Evolutionary conservation across 2,329 filamentous ascomycete genomes (phyloP).

Genomic region (Ascochyta lentis): DNA sequence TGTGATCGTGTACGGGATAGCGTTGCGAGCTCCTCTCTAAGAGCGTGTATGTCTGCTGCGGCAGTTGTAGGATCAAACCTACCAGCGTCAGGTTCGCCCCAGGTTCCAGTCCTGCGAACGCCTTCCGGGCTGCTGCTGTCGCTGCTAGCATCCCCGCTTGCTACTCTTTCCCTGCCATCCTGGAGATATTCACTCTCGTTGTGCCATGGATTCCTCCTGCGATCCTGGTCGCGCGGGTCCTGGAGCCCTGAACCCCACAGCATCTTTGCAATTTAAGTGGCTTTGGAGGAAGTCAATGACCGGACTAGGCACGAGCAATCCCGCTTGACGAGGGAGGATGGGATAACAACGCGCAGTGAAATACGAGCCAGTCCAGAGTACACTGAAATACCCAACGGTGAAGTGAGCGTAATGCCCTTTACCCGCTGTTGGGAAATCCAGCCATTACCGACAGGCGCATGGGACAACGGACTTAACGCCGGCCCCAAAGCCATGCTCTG

Average conservation of each 20-base stretch:
- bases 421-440: background rate
- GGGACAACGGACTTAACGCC: constrained; percentile 14
- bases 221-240: constrained; percentile 30
- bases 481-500: constrained; percentile 8
- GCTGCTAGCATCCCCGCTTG: constrained; percentile 22
- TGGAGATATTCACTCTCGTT: constrained; percentile 34
- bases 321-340: background rate
- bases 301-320: background rate
- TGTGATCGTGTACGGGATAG: constrained; percentile 55
- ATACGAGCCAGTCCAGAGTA: background rate
- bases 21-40: constrained; percentile 62
- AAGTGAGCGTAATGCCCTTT: background rate
- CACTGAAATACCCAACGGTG: background rate
- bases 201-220: constrained; percentile 45
- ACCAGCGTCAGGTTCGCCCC: constrained; percentile 68
- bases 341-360: background rate
- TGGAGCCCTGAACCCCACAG: constrained; percentile 33
- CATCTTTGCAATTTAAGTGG: constrained; percentile 10
- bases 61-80: constrained; percentile 60
- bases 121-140: constrained; percentile 32
- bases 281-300: background rate
- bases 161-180: constrained; percentile 26
- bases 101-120: constrained; percentile 56
- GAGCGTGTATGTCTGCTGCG: constrained; percentile 65
- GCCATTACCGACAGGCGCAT: background rate